Evolutionary conservation across 2,329 filamentous ascomycete genomes (phyloP), one percentile per base, ranked within the genome.

Genomic region (Colletotrichum ledebouriae): DNA sequence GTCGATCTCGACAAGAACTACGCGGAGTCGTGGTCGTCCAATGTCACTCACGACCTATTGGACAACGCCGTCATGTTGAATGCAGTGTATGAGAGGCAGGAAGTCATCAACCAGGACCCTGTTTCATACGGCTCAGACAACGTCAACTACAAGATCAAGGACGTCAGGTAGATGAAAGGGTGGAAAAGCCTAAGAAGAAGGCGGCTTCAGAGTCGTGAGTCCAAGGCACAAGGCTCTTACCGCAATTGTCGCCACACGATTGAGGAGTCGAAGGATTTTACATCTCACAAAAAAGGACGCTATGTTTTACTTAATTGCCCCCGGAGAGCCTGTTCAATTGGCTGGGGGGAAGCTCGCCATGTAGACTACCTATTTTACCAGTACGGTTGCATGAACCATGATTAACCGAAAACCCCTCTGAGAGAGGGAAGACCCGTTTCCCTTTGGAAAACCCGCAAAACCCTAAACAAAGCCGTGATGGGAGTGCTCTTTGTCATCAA

Each of bases 31-130:
- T 89, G 87, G 87, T 76, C 86, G 7, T 69, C 72, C 7, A 89
- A 89, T 63, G 86, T 89, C 71, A 78, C 75, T n/a, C 87, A 89
- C 71, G 75, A 79, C 10, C 70, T 83, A 37, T 75, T 85, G 29
- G 41, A 71, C 33, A 60, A 64, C 25, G 33, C 58, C 13, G 33
- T 39, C 49, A n/a, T 65, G 44, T 29, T 57, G 33, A 62, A 63
- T 15, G 60, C 58, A 34, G 57, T 72, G 20, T 69, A 37, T 29
- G 55, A 57, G 29, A 7, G 9, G 29, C 59, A 41, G 39, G 33
- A 46, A 17, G 39, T 44, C 25, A 34, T 41, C 10, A 41, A 59
- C 47, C 9, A 17, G 33, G 12, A 41, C n/a, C 10, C 29, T 25
- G 6, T n/a, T 10, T 29, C n/a, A 10, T 10, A 17, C 25, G 5